Percentiles rank a stretch among this genome's conserved stretches.
phyloP scores from a whole-genome alignment of 257 asterid genomes.

The Petunia axillaris region DNA sequence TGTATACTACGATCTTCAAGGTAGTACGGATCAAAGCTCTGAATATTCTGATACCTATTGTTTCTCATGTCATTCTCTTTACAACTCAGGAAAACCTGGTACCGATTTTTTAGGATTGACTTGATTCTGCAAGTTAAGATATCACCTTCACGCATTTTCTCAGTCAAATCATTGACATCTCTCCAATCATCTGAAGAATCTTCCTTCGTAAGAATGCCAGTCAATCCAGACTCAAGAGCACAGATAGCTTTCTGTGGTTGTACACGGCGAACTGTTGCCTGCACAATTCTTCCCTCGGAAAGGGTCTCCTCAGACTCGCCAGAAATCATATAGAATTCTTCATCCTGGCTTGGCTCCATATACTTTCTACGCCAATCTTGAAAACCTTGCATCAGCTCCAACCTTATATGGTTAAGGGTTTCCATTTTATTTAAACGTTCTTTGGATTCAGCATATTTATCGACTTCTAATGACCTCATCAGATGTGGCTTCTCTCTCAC shows the following conservation, averaged over 20 bases:
- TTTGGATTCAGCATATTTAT: slow-evolving; percentile 70
- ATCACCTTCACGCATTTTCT: slow-evolving; percentile 82
- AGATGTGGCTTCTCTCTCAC: slow-evolving; percentile 88
- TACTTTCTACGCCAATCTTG: slow-evolving; percentile 84
- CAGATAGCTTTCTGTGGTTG: slow-evolving; percentile 78
- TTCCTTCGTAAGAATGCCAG: slow-evolving; percentile 81
- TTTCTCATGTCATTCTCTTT: slow-evolving; percentile 80
- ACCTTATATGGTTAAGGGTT: slow-evolving; percentile 79
- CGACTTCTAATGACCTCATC: slow-evolving; percentile 66
- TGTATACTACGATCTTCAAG: slow-evolving; percentile 69
- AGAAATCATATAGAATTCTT: slow-evolving; percentile 84
- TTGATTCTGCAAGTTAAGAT: slow-evolving; percentile 78
- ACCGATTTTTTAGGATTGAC: slow-evolving; percentile 79
- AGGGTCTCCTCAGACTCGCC: slow-evolving; percentile 90
- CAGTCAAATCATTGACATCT: slow-evolving; percentile 70
- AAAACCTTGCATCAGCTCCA: slow-evolving; percentile 92
- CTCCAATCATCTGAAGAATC: slow-evolving; percentile 71
- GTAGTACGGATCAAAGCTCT: slow-evolving; percentile 69
- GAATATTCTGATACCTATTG: slow-evolving; percentile 51
- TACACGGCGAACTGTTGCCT: slow-evolving; percentile 87
- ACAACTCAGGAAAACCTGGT: slow-evolving; percentile 79
- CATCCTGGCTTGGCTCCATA: slow-evolving; percentile 80
- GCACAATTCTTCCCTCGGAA: slow-evolving; percentile 88
- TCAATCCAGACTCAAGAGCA: slow-evolving; percentile 85
- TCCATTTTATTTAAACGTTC: slow-evolving; percentile 65